phyloP scores from a whole-genome alignment of 176 grass and related monocot genomes.

The Carex littledalei region DNA sequence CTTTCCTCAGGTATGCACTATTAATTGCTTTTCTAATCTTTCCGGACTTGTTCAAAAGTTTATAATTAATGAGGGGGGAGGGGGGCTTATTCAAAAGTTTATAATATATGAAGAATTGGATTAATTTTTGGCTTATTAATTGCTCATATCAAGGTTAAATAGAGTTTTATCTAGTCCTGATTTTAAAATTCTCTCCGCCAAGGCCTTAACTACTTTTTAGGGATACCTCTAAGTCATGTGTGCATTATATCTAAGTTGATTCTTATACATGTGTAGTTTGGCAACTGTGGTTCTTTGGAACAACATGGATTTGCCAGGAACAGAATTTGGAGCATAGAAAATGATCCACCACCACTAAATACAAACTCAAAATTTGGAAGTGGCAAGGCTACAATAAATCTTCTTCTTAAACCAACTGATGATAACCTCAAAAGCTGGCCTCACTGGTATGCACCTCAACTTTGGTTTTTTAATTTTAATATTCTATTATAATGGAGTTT shows the following conservation, averaged over 20 bases:
- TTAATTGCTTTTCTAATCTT: not conserved
- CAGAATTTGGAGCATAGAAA: constrained; percentile 66
- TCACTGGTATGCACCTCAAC: constrained; percentile 45
- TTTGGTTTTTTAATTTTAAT: constrained; percentile 4
- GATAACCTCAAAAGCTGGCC: constrained; percentile 84
- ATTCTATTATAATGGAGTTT: not conserved
- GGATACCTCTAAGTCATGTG: not conserved
- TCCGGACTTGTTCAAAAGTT: not conserved
- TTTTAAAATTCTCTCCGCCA: not conserved
- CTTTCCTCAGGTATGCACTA: constrained; percentile 61
- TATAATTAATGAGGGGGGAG: not conserved
- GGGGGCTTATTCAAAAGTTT: not conserved
- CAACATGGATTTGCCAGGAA: constrained; percentile 96
- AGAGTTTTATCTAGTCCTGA: not conserved
- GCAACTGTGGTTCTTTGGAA: constrained; percentile 59
- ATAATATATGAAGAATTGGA: not conserved
- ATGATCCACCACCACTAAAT: constrained; percentile 34
- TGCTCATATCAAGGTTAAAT: not conserved
- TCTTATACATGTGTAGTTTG: constrained; percentile 42
- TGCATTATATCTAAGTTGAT: constrained; percentile 12
- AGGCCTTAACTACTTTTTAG: not conserved
- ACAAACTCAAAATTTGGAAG: constrained; percentile 23
- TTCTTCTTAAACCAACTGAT: constrained; percentile 84
- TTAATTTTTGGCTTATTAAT: not conserved
- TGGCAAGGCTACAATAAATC: constrained; percentile 48